Percentiles rank a stretch among this genome's conserved stretches.
Evolutionary conservation across 345 rosid species (phyloP).

Genomic region (Balakata baccata): DNA sequence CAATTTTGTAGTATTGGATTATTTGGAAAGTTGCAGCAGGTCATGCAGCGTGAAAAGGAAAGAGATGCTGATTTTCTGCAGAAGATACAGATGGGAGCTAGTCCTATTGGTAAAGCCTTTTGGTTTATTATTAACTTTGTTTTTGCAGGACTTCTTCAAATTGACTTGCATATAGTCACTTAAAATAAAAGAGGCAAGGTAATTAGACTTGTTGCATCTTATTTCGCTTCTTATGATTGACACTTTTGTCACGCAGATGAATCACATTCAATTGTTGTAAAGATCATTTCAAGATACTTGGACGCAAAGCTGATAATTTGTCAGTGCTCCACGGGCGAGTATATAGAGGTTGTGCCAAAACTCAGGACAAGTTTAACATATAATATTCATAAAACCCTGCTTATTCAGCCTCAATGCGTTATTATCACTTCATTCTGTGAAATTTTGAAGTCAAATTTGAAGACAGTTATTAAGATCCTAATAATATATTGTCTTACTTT

Average conservation of each 20-base stretch:
- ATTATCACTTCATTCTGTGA: neutral
- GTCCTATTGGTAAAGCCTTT: constrained; percentile 35
- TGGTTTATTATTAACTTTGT: neutral
- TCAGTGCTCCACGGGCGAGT: constrained; percentile 43
- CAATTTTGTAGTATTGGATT: constrained; percentile 51
- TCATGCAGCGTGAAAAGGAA: constrained; percentile 71
- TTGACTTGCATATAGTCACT: neutral
- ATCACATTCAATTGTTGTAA: constrained; percentile 28
- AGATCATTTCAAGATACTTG: constrained; percentile 61
- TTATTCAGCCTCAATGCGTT: neutral
- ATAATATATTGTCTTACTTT: neutral
- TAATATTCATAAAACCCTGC: neutral
- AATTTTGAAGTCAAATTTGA: neutral
- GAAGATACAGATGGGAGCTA: constrained; percentile 39
- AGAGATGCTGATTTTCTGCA: constrained; percentile 45
- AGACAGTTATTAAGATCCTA: neutral
- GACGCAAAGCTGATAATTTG: constrained; percentile 81
- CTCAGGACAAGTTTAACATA: neutral
- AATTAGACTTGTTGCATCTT: constrained; percentile 1
- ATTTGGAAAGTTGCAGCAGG: constrained; percentile 68
- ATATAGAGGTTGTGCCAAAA: constrained; percentile 46
- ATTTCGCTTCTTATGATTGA: constrained; percentile 15
- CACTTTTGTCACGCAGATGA: constrained; percentile 40
- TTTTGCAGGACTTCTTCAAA: constrained; percentile 2
- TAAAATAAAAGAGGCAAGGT: constrained; percentile 6